Evolutionary conservation across 2,329 filamentous ascomycete species (phyloP), one percentile per base, ranked within the genome.

Genomic region (Pyrenochaeta sp.): DNA sequence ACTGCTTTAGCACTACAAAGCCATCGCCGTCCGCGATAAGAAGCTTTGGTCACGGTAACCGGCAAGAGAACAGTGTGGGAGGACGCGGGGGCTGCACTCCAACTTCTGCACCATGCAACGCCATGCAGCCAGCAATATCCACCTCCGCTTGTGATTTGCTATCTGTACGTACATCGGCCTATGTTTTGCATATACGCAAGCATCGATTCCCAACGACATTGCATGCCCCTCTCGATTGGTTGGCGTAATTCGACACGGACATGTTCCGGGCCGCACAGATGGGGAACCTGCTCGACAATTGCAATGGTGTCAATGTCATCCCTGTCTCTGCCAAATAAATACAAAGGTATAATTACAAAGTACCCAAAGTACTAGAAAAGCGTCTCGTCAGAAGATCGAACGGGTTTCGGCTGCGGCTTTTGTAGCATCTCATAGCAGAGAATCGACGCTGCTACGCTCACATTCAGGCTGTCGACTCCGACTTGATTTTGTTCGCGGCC

Each of bases 381-480:
- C 13, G 44, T 32, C 9, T 60, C 50, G 27, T 48, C 53, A 11
- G 48, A 13, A 11, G 55, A 47, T 13, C 37, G 29, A 24, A 40
- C 20, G n/a, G 37, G 35, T 32, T 37, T 36, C 26, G 27, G 19
- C 26, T 44, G 58, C n/a, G 68, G 66, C 40, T 53, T 62, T 36
- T 74, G 80, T 60, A 89, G 66, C 62, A 94, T 90, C 0, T 86
- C 77, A 52, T 86, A 81, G 50, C 86, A 86, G 36, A 97, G 73
- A 35, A 97, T 74, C 1, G 84, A 90, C 6, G 89, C 84, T 1
- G 94, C 93, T 14, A 96, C 92, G 64, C 89, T 90, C 26, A 97
- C 94, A 67, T 99, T 97, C 68, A 99, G 74, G 69, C 91, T 96
- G 71, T 97, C 93, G 3, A 99, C 84, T 1, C 80, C 66, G 55